Conservation (phyloP, 345 rosid species). For the Pistacia atlantica region DNA sequence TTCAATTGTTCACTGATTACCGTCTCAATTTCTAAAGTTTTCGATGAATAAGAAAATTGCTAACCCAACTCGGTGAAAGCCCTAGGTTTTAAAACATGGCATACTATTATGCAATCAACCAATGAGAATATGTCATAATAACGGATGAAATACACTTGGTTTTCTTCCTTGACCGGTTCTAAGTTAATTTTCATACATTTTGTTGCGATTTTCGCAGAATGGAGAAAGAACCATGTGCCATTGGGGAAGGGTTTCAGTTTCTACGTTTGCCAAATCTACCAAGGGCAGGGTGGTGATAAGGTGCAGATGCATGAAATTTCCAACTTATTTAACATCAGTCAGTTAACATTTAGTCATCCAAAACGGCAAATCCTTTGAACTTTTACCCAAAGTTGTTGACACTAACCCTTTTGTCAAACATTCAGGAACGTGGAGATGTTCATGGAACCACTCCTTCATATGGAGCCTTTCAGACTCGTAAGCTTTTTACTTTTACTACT, state of each 20-base stretch:
- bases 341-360: neutral
- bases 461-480: slow-evolving; percentile 63
- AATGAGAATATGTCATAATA: no score
- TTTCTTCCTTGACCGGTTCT: no score
- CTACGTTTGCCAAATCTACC: slow-evolving; percentile 65
- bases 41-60: no score
- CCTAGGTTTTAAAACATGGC: no score
- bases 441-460: slow-evolving; percentile 70
- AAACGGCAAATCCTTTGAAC: neutral
- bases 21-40: no score
- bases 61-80: no score
- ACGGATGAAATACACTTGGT: no score
- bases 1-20: no score
- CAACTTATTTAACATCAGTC: neutral
- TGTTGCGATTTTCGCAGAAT: slow-evolving; percentile 46
- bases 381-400: neutral
- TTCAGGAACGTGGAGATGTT: slow-evolving; percentile 82
- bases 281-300: slow-evolving; percentile 66
- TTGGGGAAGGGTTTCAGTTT: slow-evolving; percentile 79
- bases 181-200: neutral
- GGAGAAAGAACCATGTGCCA: slow-evolving; percentile 54
- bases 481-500: neutral
- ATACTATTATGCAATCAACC: no score
- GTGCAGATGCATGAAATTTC: slow-evolving; percentile 26
- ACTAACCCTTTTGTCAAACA: neutral